Base-by-base conservation (phyloP, 306 rosid genomes). In the Arachis hypogaea region DNA sequence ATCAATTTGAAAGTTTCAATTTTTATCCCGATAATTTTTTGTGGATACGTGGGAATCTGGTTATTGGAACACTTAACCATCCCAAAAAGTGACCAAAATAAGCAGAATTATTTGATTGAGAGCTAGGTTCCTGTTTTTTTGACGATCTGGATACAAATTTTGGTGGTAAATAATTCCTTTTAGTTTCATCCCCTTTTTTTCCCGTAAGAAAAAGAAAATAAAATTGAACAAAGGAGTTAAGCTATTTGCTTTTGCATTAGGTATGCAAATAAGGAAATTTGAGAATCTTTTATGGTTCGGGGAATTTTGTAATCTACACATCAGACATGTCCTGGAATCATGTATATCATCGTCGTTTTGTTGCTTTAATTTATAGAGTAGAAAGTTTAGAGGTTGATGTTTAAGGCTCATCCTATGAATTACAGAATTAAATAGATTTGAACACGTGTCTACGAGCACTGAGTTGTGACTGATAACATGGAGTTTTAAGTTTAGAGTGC, bases 201-300 rank as follows among this genome's bases (percentile, higher is more conserved):
- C 28, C 28, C 7, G 7, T 43, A 43, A 41, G 8, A 43, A 43
- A 43, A 43, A 43, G 8, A 43, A 33, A 33, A 33, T 2, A 4
- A 49, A 49, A 44, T 63, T 67, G 59, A 69, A 72, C 50, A 30
- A 54, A 50, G 59, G 66, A 59, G 40, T 68, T 74, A 45, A 56
- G 49, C 42, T 43, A 42, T 47, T 66, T 44, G 36, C 22, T 73
- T 64, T 47, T 49, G 60, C 50, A 57, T 66, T 75, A 65, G 71
- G 79, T 76, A 81, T 74, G 78, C 56, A 69, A 52, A 30, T 73
- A 46, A 62, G 76, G 81, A 67, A 49, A 66, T 66, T 50, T 64
- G 69, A 67, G 77, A 52, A 14, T 41, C 42, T 60, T 59, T 69
- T 59, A 6, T 12, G 59, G 43, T 83, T 78, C 59, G 59, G 59